Evolutionary conservation across 257 asterid genomes (phyloP).

Genomic region (Coffea canephora): DNA sequence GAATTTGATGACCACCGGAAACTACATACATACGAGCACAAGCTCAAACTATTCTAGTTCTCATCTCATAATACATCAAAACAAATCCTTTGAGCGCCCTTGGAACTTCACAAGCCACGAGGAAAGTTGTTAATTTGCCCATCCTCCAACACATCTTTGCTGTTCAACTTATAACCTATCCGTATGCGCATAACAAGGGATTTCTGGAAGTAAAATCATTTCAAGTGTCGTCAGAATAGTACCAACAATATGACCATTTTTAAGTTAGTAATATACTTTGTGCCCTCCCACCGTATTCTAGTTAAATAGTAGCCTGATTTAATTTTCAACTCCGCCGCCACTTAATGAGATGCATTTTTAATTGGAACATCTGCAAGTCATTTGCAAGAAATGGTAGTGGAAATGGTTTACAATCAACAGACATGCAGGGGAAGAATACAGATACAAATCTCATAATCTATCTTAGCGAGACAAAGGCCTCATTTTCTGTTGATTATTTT

Average conservation of each 20-base stretch:
- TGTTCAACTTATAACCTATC: constrained; percentile 66
- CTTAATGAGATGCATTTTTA: neutral
- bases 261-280: neutral
- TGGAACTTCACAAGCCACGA: constrained; percentile 46
- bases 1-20: constrained; percentile 22
- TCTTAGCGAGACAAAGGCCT: neutral
- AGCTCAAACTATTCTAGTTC: constrained; percentile 16
- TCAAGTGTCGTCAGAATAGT: constrained; percentile 14
- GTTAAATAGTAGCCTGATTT: neutral
- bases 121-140: constrained; percentile 93
- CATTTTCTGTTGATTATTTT: too few relatives aligned
- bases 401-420: neutral
- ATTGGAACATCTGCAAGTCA: neutral
- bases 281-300: neutral
- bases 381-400: neutral
- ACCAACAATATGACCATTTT: neutral
- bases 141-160: constrained; percentile 81
- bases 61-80: constrained; percentile 12
- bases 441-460: neutral
- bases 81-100: constrained; percentile 1
- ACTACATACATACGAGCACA: constrained; percentile 28
- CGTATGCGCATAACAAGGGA: constrained; percentile 85
- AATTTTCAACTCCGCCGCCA: neutral
- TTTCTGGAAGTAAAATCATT: constrained; percentile 55
- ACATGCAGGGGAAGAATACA: neutral